A percentile compares a stretch with the other conserved stretches of the same genome.
These are phyloP conservation scores for Chloroidium sp. DNA, from an alignment of 163 green algal species.

Conservation along the genomic window DNA sequence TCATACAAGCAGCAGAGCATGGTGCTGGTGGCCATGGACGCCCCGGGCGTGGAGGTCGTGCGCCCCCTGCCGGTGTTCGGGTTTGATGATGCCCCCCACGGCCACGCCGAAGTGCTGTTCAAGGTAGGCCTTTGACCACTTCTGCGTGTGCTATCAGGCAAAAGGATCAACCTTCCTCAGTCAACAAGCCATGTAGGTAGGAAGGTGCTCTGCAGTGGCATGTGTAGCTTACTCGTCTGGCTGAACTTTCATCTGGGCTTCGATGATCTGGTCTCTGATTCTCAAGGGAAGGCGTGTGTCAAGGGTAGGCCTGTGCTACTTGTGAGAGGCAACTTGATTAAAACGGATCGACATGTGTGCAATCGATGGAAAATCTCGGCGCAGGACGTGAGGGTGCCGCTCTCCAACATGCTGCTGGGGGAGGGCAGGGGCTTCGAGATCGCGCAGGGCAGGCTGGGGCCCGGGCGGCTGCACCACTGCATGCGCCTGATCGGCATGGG, in stretches of 20 bases:
- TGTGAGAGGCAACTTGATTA: too few species aligned
- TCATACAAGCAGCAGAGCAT: slow-evolving; percentile 85
- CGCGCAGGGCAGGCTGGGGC: slow-evolving; percentile 88
- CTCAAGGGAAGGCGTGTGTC: too few species aligned
- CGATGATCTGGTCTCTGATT: too few species aligned
- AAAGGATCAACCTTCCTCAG: too few species aligned
- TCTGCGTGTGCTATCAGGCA: too few species aligned
- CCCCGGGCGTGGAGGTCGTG: slow-evolving; percentile 63
- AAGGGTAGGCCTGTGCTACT: too few species aligned
- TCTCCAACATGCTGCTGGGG: slow-evolving; percentile 65
- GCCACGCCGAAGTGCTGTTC: slow-evolving; percentile 78
- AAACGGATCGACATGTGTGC: too few species aligned
- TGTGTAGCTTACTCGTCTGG: too few species aligned
- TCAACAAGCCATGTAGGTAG: too few species aligned
- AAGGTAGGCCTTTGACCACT: slow-evolving; percentile 2
- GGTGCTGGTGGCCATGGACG: slow-evolving; percentile 84
- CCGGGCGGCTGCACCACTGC: slow-evolving; percentile 96
- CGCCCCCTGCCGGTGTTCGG: slow-evolving; percentile 83
- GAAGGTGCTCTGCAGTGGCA: too few species aligned
- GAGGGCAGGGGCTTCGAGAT: slow-evolving; percentile 97
- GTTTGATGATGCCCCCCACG: slow-evolving; percentile 92
- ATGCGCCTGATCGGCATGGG: slow-evolving; percentile 87
- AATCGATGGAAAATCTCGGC: not conserved
- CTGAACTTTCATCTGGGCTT: too few species aligned
- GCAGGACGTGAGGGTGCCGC: slow-evolving; percentile 56